Base-by-base conservation (phyloP, 179 eudicot species). In the Drosera spatulata region DNA sequence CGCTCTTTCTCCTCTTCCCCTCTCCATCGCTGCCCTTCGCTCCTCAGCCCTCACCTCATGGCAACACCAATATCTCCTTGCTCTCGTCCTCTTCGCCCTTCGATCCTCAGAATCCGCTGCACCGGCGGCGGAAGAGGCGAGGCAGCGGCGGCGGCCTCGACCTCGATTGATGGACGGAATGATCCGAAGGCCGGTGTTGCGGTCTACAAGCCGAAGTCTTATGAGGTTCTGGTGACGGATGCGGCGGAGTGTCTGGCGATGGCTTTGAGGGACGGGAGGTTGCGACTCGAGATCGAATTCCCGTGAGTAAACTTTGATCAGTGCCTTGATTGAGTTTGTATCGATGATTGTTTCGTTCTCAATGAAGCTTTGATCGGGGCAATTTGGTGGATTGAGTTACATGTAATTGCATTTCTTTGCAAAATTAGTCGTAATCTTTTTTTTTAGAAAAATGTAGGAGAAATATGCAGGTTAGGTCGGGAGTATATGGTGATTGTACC, bases 191-290 rank as follows among this genome's bases (percentile, higher is more conserved):
- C 73, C 42, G 95, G 98, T 13, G 89, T 91, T 39, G 47, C 95
- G 4, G 83, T 91, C 56, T 91, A 88, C 76, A 91, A 88, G 71
- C 98, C 98, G 44, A 91, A 78, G 63, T 91, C 96, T 0, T 91
- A 82, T 56, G 85, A 88, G 54, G 93, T 84, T 53, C 95, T 91
- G 5, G 83, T 82, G 15, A 59, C 91, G 6, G 98, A 91, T 63
- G 98, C 98, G 2, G 82, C 96, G 14, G 82, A 75, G 73, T 74
- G 85, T 38, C 87, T 89, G 13, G 75, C 75, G 59, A 43, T 48
- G 42, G 99, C 96, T 58, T 83, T 93, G 3, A 75, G 75, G 11
- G 81, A 93, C 44, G 96, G 93, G n/a, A 89, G 79, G 63, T 66
- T 53, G 45, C 87, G 96, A 44, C 76, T 93, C 64, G 99, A 93